Base-by-base conservation (phyloP, 2,329 filamentous ascomycete species). In the Pyricularia grisea region DNA sequence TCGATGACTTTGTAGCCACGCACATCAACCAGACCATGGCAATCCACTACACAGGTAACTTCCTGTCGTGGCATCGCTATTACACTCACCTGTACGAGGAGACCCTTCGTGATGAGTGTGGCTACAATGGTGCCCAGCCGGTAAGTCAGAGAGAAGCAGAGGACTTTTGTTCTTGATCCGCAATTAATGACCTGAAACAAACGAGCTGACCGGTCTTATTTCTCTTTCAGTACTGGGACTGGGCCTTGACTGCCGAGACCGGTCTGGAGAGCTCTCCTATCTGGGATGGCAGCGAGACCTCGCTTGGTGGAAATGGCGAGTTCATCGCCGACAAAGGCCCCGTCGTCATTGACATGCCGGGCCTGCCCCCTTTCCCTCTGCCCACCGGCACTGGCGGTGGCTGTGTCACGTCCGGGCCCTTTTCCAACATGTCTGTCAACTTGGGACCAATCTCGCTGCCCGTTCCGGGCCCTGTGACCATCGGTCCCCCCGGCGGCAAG, bases 1-100 rank as follows among this genome's bases (percentile, higher is more conserved):
- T 80, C 69, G 84, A 86, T 72, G 84, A 86, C 70, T 85, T 81
- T 63, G 77, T 84, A 3, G 82, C 79, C 7, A 77, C 79, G 0
- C 84, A 86, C 70, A 79, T 86, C 69, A 81, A 83, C 68, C 78
- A 82, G 70, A 83, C 30, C 61, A 64, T 31, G 61, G 27, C 17
- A 31, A 31, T 31, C 61, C 61, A 28, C 61, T 83, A 55, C 42
- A 55, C 42, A 20, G 65, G 65, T 3, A 23, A 27, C 0, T 70
- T 77, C 20, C 68, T 67, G 31, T 25, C 12, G 31, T 36, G n/a
- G 31, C 17, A 66, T 23, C 20, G 65, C 4, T 36, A 36, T 42
- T n/a, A 27, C 1, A 83, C 85, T 23, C 84, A 85, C 71, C 77
- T 74, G 69, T 80, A 73, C 76, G 73, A 71, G 55, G 73, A 74